These are phyloP conservation scores for Pichia sp. DNA, from an alignment of 1,139 yeast species.

Conservation along the genomic window DNA sequence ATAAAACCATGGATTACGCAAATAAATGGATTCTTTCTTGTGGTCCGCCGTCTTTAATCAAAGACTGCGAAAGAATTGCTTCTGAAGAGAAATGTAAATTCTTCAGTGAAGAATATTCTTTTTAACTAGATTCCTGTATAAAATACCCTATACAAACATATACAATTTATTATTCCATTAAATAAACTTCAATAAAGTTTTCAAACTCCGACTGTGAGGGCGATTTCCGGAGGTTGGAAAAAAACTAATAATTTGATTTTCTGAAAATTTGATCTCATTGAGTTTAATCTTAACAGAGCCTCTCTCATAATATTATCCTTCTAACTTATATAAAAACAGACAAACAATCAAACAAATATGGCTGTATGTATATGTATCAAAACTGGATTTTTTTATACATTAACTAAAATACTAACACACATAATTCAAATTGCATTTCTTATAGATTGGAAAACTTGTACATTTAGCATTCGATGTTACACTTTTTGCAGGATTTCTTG, in stretches of 20 bases:
- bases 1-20: constrained; percentile 28
- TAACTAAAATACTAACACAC: neutral
- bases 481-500: constrained; percentile 73
- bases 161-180: neutral
- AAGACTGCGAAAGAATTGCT: constrained; percentile 43
- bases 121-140: neutral
- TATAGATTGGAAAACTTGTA: constrained; percentile 35
- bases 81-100: constrained; percentile 32
- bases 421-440: neutral
- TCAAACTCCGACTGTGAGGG: neutral
- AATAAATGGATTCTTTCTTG: constrained; percentile 60
- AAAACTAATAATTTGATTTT: neutral
- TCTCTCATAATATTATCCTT: neutral
- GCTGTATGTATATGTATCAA: neutral
- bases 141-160: no score
- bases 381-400: neutral
- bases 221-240: neutral
- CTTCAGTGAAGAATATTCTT: constrained; percentile 37
- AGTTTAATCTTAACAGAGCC: neutral
- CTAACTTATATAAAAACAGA: neutral
- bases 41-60: constrained; percentile 54
- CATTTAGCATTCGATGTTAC: constrained; percentile 72
- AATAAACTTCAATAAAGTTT: neutral
- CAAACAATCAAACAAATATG: neutral
- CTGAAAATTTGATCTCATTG: neutral